phyloP scores from a whole-genome alignment of 805 yeast species.

The Saturnispora saitoi region DNA sequence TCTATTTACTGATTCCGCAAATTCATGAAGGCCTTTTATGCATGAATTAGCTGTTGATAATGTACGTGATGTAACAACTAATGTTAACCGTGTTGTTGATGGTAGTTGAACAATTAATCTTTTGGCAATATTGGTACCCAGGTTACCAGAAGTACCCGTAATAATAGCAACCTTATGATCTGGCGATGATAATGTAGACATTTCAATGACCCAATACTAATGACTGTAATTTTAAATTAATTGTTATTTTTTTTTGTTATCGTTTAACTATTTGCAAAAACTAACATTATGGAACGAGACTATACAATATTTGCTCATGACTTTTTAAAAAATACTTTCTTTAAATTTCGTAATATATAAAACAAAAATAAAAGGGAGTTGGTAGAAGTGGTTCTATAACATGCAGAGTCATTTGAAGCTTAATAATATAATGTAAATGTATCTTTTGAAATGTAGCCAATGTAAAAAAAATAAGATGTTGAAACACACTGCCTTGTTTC shows the following conservation, averaged over 20 bases:
- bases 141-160: conserved; percentile 44
- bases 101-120: conserved; percentile 60
- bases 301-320: no score
- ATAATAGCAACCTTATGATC: conserved; percentile 26
- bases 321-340: no score
- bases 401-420: no score
- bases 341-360: no score
- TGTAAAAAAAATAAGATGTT: not conserved
- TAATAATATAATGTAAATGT: no score
- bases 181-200: conserved; percentile 7
- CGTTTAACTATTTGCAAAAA: not conserved
- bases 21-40: conserved; percentile 47
- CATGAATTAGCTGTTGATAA: conserved; percentile 76
- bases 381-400: no score
- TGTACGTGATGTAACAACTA: conserved; percentile 85
- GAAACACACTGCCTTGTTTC: conserved; percentile 10
- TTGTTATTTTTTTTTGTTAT: not conserved
- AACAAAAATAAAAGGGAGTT: no score
- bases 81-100: conserved; percentile 48
- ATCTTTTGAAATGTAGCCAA: no score
- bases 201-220: not conserved
- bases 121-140: conserved; percentile 81
- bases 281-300: not conserved
- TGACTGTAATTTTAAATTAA: not conserved
- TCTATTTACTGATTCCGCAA: conserved; percentile 30